Conservation (phyloP, 768 basidiomycete species). For the Boletus reticuloceps region DNA sequence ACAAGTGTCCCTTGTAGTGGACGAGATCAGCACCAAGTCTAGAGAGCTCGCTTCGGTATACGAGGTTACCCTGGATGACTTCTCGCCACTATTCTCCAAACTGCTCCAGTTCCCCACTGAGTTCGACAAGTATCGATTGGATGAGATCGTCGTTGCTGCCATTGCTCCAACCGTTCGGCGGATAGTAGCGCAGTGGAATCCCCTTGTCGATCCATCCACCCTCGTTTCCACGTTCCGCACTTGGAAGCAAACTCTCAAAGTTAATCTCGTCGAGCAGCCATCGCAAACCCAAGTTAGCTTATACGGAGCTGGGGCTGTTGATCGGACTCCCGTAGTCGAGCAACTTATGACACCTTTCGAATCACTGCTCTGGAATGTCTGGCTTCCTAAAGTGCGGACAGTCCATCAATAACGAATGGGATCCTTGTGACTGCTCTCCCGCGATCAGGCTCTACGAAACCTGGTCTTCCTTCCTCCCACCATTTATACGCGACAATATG, state of each 20-base stretch:
- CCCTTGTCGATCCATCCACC: slow-evolving; percentile 69
- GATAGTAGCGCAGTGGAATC: slow-evolving; percentile 76
- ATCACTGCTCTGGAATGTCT: slow-evolving; percentile 89
- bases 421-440: slow-evolving; percentile 64
- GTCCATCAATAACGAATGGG: slow-evolving; percentile 94
- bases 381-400: slow-evolving; percentile 96
- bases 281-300: slow-evolving; percentile 49
- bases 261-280: slow-evolving; percentile 46
- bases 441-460: slow-evolving; percentile 83
- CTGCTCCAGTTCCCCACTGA: slow-evolving; percentile 74
- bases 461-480: slow-evolving; percentile 85
- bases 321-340: slow-evolving; percentile 37
- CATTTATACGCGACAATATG: slow-evolving; percentile 91
- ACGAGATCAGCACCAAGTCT: slow-evolving; percentile 63
- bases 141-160: slow-evolving; percentile 92
- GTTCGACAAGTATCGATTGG: slow-evolving; percentile 75
- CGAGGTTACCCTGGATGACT: slow-evolving; percentile 70
- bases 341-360: slow-evolving; percentile 93
- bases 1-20: slow-evolving; percentile 70
- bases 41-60: slow-evolving; percentile 63
- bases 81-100: slow-evolving; percentile 69
- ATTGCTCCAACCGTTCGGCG: slow-evolving; percentile 78
- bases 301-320: slow-evolving; percentile 47
- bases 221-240: slow-evolving; percentile 63
- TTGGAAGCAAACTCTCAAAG: slow-evolving; percentile 68